phyloP scores from a whole-genome alignment of 2,329 filamentous ascomycete genomes.

The Hyphodiscus sp. region DNA sequence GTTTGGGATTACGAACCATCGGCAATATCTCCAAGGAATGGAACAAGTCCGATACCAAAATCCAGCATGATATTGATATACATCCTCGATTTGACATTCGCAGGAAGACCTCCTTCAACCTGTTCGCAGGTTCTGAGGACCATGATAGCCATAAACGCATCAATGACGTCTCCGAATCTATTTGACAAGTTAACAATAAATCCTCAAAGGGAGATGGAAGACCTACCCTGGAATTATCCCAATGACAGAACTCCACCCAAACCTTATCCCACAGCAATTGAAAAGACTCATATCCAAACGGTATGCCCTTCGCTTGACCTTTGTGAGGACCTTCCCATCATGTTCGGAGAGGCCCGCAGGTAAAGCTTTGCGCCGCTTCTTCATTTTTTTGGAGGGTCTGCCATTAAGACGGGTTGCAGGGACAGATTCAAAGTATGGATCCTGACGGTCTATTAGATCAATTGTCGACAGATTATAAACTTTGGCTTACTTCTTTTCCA shows the following conservation, averaged over 20 bases:
- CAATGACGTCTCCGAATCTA: slow-evolving; percentile 69
- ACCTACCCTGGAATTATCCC: slow-evolving; percentile 75
- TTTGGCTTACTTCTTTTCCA: slow-evolving; percentile 43
- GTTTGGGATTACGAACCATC: slow-evolving; percentile 39
- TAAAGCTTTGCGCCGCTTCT: slow-evolving; percentile 79
- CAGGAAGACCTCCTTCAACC: slow-evolving; percentile 70
- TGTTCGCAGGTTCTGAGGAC: slow-evolving; percentile 67
- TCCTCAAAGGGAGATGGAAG: slow-evolving; percentile 14
- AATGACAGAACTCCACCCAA: slow-evolving; percentile 86
- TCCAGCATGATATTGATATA: slow-evolving; percentile 71
- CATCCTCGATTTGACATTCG: slow-evolving; percentile 61
- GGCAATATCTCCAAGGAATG: slow-evolving; percentile 67
- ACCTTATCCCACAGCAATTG: slow-evolving; percentile 71
- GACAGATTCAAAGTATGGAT: slow-evolving; percentile 84
- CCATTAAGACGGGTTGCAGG: slow-evolving; percentile 64
- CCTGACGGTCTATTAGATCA: slow-evolving; percentile 43
- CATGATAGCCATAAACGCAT: slow-evolving; percentile 67
- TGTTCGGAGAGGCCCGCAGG: slow-evolving; percentile 77
- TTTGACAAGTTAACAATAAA: slow-evolving; percentile 16
- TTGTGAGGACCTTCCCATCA: slow-evolving; percentile 76
- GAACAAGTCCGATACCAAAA: slow-evolving; percentile 66
- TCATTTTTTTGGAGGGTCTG: slow-evolving; percentile 57
- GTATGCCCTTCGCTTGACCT: slow-evolving; percentile 81
- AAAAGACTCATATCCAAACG: slow-evolving; percentile 79
- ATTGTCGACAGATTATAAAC: neutral